These are phyloP conservation scores for Toxoplasma gondii DNA, from an alignment of 169 alveolate species.

Conservation along the genomic window DNA sequence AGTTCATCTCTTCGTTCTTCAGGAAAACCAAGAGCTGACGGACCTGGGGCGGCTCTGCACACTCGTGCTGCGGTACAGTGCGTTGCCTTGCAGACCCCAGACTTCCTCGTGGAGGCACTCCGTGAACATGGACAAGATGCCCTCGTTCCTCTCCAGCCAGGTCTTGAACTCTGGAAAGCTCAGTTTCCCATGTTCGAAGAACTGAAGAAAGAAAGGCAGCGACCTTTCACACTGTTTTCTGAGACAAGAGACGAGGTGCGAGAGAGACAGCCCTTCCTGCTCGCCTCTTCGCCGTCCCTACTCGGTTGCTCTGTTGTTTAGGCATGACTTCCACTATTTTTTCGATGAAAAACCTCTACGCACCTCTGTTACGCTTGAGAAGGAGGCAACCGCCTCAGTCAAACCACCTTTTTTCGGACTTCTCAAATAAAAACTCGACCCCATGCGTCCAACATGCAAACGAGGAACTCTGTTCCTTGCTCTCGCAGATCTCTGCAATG, in stretches of 20 bases:
- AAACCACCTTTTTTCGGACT: too few relatives aligned
- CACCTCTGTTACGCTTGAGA: too few relatives aligned
- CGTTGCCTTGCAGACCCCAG: slow-evolving; percentile 90
- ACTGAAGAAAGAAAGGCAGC: slow-evolving; percentile 60
- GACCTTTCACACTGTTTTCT: neutral
- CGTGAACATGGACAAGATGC: slow-evolving; percentile 79
- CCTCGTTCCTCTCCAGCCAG: slow-evolving; percentile 81
- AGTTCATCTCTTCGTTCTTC: neutral
- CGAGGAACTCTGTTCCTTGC: too few relatives aligned
- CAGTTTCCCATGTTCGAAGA: slow-evolving; percentile 78
- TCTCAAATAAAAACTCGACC: too few relatives aligned
- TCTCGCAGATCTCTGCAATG: too few relatives aligned
- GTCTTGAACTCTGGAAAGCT: slow-evolving; percentile 80
- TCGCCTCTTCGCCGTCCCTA: neutral
- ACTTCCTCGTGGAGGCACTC: slow-evolving; percentile 87
- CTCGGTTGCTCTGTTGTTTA: too few relatives aligned
- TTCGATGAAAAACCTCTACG: too few relatives aligned
- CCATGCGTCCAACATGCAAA: too few relatives aligned
- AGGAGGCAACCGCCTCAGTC: too few relatives aligned
- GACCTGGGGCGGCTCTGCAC: slow-evolving; percentile 22
- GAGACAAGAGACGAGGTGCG: neutral
- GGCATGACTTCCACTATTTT: too few relatives aligned
- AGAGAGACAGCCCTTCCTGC: neutral
- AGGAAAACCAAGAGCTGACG: neutral
- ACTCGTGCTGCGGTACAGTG: slow-evolving; percentile 69